These are phyloP conservation scores for Picochlorum sp. DNA, from an alignment of 139 green algal species.

Conservation along the genomic window DNA sequence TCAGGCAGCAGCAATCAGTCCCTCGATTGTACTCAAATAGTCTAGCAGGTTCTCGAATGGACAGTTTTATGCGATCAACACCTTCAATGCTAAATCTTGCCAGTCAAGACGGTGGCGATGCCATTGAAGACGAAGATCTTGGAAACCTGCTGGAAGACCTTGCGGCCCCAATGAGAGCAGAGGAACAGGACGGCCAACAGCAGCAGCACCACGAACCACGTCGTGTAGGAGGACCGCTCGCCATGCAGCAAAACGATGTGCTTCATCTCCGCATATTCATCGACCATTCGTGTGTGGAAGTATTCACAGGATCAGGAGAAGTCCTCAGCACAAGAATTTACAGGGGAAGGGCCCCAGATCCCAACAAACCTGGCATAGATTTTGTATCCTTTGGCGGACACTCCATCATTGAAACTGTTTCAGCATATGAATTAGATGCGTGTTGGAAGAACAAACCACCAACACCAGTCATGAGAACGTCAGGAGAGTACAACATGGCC, in stretches of 20 bases:
- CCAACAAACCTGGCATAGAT: constrained; percentile 10
- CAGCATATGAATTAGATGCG: constrained; percentile 17
- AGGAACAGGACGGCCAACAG: neutral
- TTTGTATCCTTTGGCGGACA: constrained; percentile 28
- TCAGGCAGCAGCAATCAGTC: too few relatives aligned
- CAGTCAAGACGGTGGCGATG: neutral
- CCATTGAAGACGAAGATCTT: constrained; percentile 13
- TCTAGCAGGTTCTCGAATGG: neutral
- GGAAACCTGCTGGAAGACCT: constrained; percentile 28
- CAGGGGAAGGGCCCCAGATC: constrained; percentile 29
- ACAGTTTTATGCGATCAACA: neutral
- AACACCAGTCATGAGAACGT: neutral
- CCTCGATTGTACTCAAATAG: too few relatives aligned
- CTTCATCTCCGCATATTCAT: constrained; percentile 65
- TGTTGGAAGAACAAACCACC: constrained; percentile 16
- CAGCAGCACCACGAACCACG: constrained; percentile 14
- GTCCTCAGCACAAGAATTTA: constrained; percentile 71
- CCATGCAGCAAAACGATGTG: constrained; percentile 17
- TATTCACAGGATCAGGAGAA: constrained; percentile 33
- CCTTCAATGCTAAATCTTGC: neutral
- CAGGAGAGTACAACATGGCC: neutral
- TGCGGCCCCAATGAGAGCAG: constrained; percentile 23
- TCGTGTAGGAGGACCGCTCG: constrained; percentile 49
- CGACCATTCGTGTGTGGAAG: constrained; percentile 65
- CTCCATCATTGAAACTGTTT: constrained; percentile 7